Evolutionary conservation across 2,329 filamentous ascomycete species (phyloP).

Genomic region (Penicillium janthinellum): DNA sequence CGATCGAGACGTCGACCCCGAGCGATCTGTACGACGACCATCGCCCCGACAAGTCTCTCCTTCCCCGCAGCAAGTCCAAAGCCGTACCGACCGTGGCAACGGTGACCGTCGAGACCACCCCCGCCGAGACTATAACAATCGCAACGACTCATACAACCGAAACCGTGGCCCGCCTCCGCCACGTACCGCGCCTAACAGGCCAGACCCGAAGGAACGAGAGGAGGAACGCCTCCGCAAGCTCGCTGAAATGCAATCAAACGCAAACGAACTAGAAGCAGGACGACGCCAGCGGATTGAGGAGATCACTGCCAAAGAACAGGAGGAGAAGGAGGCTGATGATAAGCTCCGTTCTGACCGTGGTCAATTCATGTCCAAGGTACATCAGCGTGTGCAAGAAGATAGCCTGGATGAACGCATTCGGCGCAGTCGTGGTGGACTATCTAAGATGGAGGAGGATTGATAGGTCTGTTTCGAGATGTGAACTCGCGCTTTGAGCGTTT

Average conservation of each 20-base stretch:
- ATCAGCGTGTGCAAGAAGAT: slow-evolving; percentile 38
- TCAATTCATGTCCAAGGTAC: slow-evolving; percentile 37
- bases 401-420: slow-evolving; percentile 39
- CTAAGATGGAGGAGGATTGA: slow-evolving; percentile 33
- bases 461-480: background rate
- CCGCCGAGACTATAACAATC: slow-evolving; percentile 27
- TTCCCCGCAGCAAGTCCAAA: slow-evolving; percentile 23
- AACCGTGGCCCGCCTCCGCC: slow-evolving; percentile 17
- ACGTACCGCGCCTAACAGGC: slow-evolving; percentile 18
- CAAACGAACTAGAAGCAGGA: slow-evolving; percentile 69
- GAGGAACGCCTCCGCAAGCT: slow-evolving; percentile 54
- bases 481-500: background rate
- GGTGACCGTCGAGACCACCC: slow-evolving; percentile 24
- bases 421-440: slow-evolving; percentile 37
- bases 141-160: slow-evolving; percentile 20
- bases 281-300: slow-evolving; percentile 68
- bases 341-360: slow-evolving; percentile 38
- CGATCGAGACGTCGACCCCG: slow-evolving; percentile 22
- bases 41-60: slow-evolving; percentile 24
- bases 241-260: slow-evolving; percentile 73
- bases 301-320: slow-evolving; percentile 66
- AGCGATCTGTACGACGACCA: slow-evolving; percentile 26
- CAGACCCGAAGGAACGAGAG: slow-evolving; percentile 29
- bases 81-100: slow-evolving; percentile 10
- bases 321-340: slow-evolving; percentile 68